Percentiles rank a stretch among this genome's conserved stretches.
Evolutionary conservation across 2,329 filamentous ascomycete species (phyloP).

Genomic region (Trichophyton simii): DNA sequence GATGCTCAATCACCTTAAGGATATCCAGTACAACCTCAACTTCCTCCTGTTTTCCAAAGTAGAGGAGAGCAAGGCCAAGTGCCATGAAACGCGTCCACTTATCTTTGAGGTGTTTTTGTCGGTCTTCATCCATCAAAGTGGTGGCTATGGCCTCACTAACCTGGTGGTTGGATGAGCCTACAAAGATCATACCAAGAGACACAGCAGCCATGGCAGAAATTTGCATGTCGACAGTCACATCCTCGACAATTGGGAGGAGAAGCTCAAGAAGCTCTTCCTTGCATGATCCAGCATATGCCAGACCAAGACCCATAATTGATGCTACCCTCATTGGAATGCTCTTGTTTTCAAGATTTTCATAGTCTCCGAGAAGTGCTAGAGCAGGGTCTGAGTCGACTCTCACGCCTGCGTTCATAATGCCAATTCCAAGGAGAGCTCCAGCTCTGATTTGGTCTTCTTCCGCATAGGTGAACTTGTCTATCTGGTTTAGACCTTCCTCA

Average conservation of each 20-base stretch:
- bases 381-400: conserved; percentile 81
- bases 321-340: conserved; percentile 66
- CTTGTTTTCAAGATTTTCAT: conserved; percentile 66
- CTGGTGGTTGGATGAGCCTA: conserved; percentile 82
- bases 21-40: conserved; percentile 98
- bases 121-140: conserved; percentile 85
- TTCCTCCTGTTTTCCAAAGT: conserved; percentile 94
- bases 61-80: conserved; percentile 81
- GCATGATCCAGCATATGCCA: conserved; percentile 89
- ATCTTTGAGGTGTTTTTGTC: conserved; percentile 80
- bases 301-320: conserved; percentile 88
- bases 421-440: conserved; percentile 81
- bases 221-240: conserved; percentile 81
- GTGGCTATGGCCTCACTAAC: conserved; percentile 86
- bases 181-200: conserved; percentile 77
- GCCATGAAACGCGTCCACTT: conserved; percentile 98
- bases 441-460: conserved; percentile 76
- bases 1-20: conserved; percentile 90
- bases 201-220: conserved; percentile 92
- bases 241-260: conserved; percentile 74
- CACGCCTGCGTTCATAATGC: conserved; percentile 90
- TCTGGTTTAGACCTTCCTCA: conserved; percentile 79
- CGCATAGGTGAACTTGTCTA: conserved; percentile 86
- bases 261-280: conserved; percentile 77
- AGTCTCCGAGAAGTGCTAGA: conserved; percentile 69